Evolutionary conservation across 2,329 filamentous ascomycete genomes (phyloP).

Genomic region (Xylaria sp.): DNA sequence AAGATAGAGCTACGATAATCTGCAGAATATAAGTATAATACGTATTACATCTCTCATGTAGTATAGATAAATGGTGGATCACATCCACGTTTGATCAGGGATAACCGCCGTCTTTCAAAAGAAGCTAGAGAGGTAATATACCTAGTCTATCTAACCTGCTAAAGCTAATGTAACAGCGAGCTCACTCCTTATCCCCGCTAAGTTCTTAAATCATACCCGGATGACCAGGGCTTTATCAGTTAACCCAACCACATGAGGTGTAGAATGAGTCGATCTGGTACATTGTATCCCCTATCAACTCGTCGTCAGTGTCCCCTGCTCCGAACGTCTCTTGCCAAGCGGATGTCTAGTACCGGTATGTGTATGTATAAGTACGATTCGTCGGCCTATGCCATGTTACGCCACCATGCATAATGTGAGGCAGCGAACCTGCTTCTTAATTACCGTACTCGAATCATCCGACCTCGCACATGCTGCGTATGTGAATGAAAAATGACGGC

Average conservation of each 20-base stretch:
- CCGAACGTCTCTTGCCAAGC: neutral
- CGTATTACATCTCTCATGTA: neutral
- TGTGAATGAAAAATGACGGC: constrained; percentile 30
- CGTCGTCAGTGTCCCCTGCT: neutral
- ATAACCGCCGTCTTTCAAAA: neutral
- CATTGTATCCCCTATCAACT: neutral
- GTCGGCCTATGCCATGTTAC: neutral
- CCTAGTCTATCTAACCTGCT: neutral
- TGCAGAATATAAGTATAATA: too few species aligned
- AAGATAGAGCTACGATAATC: too few species aligned
- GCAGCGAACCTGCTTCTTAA: neutral
- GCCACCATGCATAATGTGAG: neutral
- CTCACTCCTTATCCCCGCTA: neutral
- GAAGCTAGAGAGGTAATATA: neutral
- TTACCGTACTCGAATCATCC: neutral
- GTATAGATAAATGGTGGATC: neutral
- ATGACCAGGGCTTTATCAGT: constrained; percentile 9
- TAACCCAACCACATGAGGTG: neutral
- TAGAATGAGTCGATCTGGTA: neutral
- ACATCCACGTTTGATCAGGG: neutral
- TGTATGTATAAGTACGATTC: neutral
- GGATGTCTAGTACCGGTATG: neutral
- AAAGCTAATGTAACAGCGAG: neutral
- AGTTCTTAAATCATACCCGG: neutral
- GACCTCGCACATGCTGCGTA: neutral